Evolutionary conservation across 345 rosid genomes (phyloP).

Genomic region (Eucalyptus curtisii): DNA sequence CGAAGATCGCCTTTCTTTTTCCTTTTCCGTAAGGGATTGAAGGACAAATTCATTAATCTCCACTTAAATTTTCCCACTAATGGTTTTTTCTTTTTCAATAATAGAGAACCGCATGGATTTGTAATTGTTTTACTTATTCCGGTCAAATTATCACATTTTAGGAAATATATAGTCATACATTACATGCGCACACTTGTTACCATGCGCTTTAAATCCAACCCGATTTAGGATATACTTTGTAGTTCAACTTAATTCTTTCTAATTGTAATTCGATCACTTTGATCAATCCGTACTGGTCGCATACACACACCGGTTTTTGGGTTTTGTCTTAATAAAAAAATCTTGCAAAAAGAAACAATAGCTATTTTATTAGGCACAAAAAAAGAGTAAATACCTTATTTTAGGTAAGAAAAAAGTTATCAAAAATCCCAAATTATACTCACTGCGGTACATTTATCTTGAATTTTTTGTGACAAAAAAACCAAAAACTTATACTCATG

Average conservation of each 20-base stretch:
- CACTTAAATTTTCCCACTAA: not conserved
- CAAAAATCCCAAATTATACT: too few species aligned
- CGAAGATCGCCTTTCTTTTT: not conserved
- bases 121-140: not conserved
- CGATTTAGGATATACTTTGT: not conserved
- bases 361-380: too few species aligned
- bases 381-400: too few species aligned
- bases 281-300: too few species aligned
- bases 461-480: too few species aligned
- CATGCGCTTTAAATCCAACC: not conserved
- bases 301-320: too few species aligned
- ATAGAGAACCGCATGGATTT: not conserved
- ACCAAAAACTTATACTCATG: too few species aligned
- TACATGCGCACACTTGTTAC: not conserved
- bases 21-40: not conserved
- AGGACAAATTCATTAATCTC: not conserved
- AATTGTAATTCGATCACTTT: too few species aligned
- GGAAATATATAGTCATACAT: not conserved
- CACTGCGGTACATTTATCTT: too few species aligned
- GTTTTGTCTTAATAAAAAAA: too few species aligned
- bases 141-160: not conserved
- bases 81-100: not conserved
- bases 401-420: too few species aligned
- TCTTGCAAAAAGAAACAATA: too few species aligned
- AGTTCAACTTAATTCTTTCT: not conserved